Base-by-base conservation (phyloP, 2,329 filamentous ascomycete genomes). In the Claviceps sp. region DNA sequence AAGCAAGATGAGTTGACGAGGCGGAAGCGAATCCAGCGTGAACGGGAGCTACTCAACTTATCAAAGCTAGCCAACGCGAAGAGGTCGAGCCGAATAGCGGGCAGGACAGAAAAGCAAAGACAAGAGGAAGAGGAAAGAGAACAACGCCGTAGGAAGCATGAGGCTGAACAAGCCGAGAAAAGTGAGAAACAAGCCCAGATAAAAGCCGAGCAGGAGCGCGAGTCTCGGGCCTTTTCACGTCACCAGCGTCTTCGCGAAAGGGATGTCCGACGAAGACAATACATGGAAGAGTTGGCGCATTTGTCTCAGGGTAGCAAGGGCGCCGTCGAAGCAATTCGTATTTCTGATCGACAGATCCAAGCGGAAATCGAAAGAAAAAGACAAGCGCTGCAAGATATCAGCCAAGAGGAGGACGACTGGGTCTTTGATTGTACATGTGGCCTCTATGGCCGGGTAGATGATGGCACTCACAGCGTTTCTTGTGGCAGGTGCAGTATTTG, bases 361-460 rank as follows among this genome's bases (percentile, higher is more conserved):
- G 82, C 82, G 3, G 86, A 93, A 64, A 87, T 94, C 61, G 86
- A 89, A 61, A 85, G 78, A 66, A 87, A 82, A 56, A 84, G 85
- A 65, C 83, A 83, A 65, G 87, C 87, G 38, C 72, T 95, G 11
- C 78, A 85, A 58, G 80, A 85, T 51, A 75, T 95, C 24, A 78
- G 76, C 17, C 65, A 70, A 17, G 87, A 94, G 58, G 87, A 93
- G 47, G 87, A 89, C 13, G 81, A 89, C 50, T 97, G 93, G 93
- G 78, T 89, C 41, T 98, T 98, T 60, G 93, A 98, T 64, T 98
- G 93, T 64, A 78, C 87, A 26, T 98, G 93, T 65, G 91, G 91
- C 26, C 77, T 89, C 22, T 84, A 95, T 65, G 93, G 93, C 22
- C 85, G 94, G 60, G 87, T 96, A 54, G 93, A 98, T 61, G 93